phyloP scores from a whole-genome alignment of 106 monocot species.

The Acanthochlamys bracteata region DNA sequence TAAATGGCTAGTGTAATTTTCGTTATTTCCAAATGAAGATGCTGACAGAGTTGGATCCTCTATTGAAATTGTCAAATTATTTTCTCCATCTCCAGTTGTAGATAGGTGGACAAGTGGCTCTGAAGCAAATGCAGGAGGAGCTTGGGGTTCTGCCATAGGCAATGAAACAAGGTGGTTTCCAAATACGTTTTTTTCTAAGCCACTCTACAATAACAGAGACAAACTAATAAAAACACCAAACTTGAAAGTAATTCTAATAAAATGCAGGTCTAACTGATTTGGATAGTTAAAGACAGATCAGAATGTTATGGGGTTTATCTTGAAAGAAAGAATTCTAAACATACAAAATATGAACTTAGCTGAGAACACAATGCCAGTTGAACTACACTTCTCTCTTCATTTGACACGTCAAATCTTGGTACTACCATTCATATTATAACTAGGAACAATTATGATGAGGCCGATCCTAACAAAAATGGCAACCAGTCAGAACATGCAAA shows the following conservation, averaged over 20 bases:
- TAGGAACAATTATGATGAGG: too few relatives aligned
- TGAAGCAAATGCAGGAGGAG: slow-evolving; percentile 84
- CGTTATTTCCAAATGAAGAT: slow-evolving; percentile 15
- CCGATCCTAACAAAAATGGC: too few relatives aligned
- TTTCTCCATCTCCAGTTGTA: slow-evolving; percentile 25
- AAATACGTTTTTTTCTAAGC: slow-evolving; percentile 84
- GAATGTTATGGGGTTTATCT: too few relatives aligned
- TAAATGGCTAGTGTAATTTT: slow-evolving; percentile 12
- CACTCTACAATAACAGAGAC: slow-evolving; percentile 46
- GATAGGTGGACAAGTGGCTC: slow-evolving; percentile 59
- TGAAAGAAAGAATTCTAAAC: too few relatives aligned
- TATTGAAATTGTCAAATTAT: slow-evolving; percentile 29
- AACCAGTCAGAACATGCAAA: too few relatives aligned
- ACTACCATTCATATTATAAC: too few relatives aligned
- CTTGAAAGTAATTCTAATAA: background rate
- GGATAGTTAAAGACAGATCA: too few relatives aligned
- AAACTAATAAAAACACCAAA: background rate
- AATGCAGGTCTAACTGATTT: too few relatives aligned
- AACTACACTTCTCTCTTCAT: too few relatives aligned
- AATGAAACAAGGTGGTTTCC: slow-evolving; percentile 80
- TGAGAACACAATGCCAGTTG: too few relatives aligned
- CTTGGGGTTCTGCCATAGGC: slow-evolving; percentile 41
- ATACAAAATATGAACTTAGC: too few relatives aligned
- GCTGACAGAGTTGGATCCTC: slow-evolving; percentile 19
- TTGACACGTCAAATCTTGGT: too few relatives aligned